Evolutionary conservation across 306 rosid genomes (phyloP).

Genomic region (Ormosia emarginata): DNA sequence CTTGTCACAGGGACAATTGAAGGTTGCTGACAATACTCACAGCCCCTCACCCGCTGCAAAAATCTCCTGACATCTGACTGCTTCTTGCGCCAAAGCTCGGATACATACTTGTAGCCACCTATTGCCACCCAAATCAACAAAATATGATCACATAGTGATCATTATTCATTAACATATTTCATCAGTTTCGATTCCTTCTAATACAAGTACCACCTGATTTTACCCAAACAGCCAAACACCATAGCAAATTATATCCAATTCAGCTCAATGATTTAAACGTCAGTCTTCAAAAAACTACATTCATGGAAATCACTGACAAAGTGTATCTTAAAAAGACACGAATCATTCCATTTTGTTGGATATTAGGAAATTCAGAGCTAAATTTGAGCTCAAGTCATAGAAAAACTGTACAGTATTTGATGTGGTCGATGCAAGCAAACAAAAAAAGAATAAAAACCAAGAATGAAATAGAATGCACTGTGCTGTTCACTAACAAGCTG

Average conservation of each 20-base stretch:
- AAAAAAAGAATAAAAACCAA: too few species aligned
- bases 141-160: background rate
- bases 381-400: background rate
- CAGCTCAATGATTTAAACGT: background rate
- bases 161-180: background rate
- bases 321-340: background rate
- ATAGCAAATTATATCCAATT: background rate
- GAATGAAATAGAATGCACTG: background rate
- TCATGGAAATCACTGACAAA: background rate
- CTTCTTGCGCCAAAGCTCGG: slow-evolving; percentile 95
- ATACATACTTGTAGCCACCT: slow-evolving; percentile 90
- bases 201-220: background rate
- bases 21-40: slow-evolving; percentile 91
- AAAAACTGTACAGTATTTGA: background rate
- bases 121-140: background rate
- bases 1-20: slow-evolving; percentile 78
- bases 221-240: background rate
- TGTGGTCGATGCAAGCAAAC: background rate
- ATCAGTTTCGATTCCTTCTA: background rate
- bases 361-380: background rate
- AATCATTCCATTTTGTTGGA: background rate
- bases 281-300: background rate
- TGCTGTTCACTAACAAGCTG: background rate
- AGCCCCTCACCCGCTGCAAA: slow-evolving; percentile 86
- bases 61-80: slow-evolving; percentile 87